These are phyloP conservation scores for Knoxia roxburghii DNA, from an alignment of 257 asterid genomes.

Conservation along the genomic window DNA sequence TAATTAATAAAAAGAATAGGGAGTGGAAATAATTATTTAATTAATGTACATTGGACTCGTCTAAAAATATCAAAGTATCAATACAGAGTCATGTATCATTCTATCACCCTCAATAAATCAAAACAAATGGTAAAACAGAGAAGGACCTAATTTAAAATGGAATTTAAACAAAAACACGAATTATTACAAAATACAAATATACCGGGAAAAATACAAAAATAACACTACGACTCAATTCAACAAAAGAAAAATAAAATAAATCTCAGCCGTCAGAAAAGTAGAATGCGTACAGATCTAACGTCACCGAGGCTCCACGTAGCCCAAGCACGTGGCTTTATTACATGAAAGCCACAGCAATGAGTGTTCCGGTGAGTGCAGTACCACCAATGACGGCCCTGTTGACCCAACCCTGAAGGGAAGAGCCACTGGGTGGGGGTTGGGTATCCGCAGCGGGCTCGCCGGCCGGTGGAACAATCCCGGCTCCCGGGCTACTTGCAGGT, in stretches of 20 bases:
- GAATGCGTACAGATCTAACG: constrained; percentile 23
- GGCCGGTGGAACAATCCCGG: constrained; percentile 23
- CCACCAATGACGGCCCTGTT: constrained; percentile 54
- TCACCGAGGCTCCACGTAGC: constrained; percentile 29
- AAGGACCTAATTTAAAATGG: not conserved
- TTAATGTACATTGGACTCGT: constrained; percentile 29
- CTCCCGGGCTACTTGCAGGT: constrained; percentile 31
- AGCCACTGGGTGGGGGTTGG: constrained; percentile 39
- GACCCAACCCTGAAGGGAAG: constrained; percentile 26
- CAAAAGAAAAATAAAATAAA: constrained; percentile 25
- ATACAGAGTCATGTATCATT: constrained; percentile 20
- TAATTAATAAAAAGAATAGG: constrained; percentile 13
- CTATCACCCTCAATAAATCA: constrained; percentile 9
- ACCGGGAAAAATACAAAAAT: not conserved
- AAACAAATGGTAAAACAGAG: constrained; percentile 4
- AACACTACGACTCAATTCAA: constrained; percentile 13
- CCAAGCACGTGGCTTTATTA: constrained; percentile 33
- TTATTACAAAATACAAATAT: constrained; percentile 2
- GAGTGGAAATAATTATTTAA: constrained; percentile 18
- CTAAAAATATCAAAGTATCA: constrained; percentile 6
- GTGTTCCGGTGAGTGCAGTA: constrained; percentile 46
- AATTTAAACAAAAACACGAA: constrained; percentile 16
- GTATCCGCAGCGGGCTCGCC: constrained; percentile 22
- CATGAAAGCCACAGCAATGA: constrained; percentile 56
- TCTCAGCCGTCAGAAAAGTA: constrained; percentile 32